phyloP scores from a whole-genome alignment of 257 asterid species.

The Galeopsis tetrahit region DNA sequence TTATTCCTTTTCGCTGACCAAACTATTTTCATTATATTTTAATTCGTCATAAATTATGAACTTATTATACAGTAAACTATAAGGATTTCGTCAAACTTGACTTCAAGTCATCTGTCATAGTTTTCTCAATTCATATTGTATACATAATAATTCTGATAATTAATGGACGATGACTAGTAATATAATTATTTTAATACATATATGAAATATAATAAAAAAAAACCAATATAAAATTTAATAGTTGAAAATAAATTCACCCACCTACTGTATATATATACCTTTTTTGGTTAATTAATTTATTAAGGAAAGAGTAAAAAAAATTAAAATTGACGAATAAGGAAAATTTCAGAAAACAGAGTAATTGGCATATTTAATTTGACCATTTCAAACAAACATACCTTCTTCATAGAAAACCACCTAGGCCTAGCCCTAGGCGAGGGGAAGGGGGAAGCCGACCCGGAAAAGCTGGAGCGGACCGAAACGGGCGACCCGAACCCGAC shows the following conservation, averaged over 20 bases:
- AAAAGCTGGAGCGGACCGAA: slow-evolving; percentile 53
- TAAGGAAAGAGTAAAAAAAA: too few relatives aligned
- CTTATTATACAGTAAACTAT: not conserved
- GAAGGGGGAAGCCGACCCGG: slow-evolving; percentile 49
- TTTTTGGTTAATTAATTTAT: too few relatives aligned
- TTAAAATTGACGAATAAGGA: not conserved
- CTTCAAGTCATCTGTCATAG: not conserved
- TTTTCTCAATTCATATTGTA: not conserved
- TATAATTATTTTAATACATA: too few relatives aligned
- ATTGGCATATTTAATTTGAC: slow-evolving; percentile 29
- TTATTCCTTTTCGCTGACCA: not conserved
- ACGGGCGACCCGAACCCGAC: slow-evolving; percentile 66
- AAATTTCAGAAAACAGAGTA: slow-evolving; percentile 8
- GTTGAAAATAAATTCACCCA: not conserved
- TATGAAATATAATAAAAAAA: too few relatives aligned
- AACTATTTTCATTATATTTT: not conserved
- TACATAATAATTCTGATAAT: too few relatives aligned
- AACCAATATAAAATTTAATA: too few relatives aligned
- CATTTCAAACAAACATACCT: slow-evolving; percentile 51
- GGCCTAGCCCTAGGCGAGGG: slow-evolving; percentile 51
- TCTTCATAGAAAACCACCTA: slow-evolving; percentile 51
- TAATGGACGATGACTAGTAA: too few relatives aligned
- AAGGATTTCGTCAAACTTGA: not conserved
- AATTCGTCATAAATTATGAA: not conserved
- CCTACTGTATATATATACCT: too few relatives aligned